phyloP scores from a whole-genome alignment of 495 filamentous ascomycete species.

The Talaromyces liani region DNA sequence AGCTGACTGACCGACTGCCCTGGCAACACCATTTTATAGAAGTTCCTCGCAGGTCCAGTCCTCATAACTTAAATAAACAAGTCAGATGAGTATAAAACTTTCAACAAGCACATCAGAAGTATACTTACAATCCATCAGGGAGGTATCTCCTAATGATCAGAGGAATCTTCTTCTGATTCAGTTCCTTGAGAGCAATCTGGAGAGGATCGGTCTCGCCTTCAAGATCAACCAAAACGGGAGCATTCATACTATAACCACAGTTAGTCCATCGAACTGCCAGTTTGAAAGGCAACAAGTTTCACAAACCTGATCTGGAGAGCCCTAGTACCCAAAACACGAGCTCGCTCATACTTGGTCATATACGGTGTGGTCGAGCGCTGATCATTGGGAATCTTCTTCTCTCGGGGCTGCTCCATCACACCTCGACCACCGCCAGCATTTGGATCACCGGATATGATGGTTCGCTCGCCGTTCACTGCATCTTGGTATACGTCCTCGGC shows the following conservation, averaged over 20 bases:
- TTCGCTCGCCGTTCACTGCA: slow-evolving; percentile 43
- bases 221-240: slow-evolving; percentile 90
- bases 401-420: slow-evolving; percentile 58
- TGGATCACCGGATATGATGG: slow-evolving; percentile 69
- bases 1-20: background rate
- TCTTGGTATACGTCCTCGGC: slow-evolving; percentile 46
- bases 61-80: slow-evolving; percentile 65
- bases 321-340: slow-evolving; percentile 84
- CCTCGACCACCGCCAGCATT: slow-evolving; percentile 49
- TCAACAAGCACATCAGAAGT: background rate
- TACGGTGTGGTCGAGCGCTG: slow-evolving; percentile 90
- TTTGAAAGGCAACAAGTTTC: slow-evolving; percentile 3
- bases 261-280: slow-evolving; percentile 4
- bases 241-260: slow-evolving; percentile 71
- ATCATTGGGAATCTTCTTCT: slow-evolving; percentile 86
- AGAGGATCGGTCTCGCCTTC: slow-evolving; percentile 97
- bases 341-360: slow-evolving; percentile 98
- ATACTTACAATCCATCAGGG: slow-evolving; percentile 88
- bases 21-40: slow-evolving; percentile 32
- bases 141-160: slow-evolving; percentile 90
- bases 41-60: slow-evolving; percentile 99
- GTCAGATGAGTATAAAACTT: slow-evolving; percentile 10
- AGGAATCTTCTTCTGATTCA: slow-evolving; percentile 97
- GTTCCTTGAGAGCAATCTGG: slow-evolving; percentile 94
- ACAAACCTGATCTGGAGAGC: slow-evolving; percentile 92